Percentiles rank a stretch among this genome's conserved stretches.
Evolutionary conservation across 2,329 filamentous ascomycete species (phyloP).

Genomic region (Diaporthe vexans): DNA sequence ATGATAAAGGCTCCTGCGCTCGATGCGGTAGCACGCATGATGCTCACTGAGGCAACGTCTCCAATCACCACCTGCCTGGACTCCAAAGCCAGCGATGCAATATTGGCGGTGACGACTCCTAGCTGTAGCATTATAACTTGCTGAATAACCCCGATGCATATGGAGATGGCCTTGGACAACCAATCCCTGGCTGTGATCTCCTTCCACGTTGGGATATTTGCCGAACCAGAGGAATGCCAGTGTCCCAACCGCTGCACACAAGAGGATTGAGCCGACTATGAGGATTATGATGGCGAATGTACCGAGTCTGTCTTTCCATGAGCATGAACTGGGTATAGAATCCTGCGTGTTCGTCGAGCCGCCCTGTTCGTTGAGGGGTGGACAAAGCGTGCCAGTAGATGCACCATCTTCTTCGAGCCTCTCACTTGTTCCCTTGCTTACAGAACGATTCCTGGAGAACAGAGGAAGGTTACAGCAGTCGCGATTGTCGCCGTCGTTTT

Average conservation of each 20-base stretch:
- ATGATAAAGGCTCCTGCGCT: background rate
- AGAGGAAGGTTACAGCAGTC: too few species aligned
- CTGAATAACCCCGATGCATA: background rate
- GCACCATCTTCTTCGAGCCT: background rate
- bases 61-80: background rate
- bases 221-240: background rate
- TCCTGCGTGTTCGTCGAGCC: background rate
- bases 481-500: too few species aligned
- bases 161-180: background rate
- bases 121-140: slow-evolving; percentile 3
- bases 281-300: background rate
- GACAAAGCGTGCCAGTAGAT: background rate
- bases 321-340: background rate
- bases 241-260: background rate
- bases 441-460: too few species aligned
- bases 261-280: background rate
- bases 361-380: background rate
- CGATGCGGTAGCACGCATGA: background rate
- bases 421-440: background rate
- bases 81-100: slow-evolving; percentile 22
- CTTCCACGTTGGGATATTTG: background rate
- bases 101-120: background rate
- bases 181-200: slow-evolving; percentile 1
- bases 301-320: slow-evolving; percentile 1
- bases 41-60: slow-evolving; percentile 5